These are phyloP conservation scores for Smittium culicis DNA, from an alignment of 371 early-diverging fungal genomes.

Conservation along the genomic window DNA sequence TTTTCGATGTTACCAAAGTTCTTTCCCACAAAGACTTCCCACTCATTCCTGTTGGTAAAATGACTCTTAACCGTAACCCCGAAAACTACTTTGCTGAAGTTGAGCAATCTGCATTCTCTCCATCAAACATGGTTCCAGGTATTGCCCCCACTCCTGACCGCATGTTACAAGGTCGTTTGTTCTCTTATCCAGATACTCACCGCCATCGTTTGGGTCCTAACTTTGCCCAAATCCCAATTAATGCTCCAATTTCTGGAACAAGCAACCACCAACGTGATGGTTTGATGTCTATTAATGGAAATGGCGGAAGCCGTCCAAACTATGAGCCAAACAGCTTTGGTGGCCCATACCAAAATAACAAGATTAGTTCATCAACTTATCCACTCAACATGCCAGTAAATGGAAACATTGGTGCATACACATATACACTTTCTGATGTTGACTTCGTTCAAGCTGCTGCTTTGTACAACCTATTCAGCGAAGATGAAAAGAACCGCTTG, in stretches of 20 bases:
- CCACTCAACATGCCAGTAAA: constrained; percentile 22
- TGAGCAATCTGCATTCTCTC: constrained; percentile 65
- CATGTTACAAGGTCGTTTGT: constrained; percentile 63
- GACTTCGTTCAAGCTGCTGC: constrained; percentile 62
- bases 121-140: constrained; percentile 58
- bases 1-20: constrained; percentile 76
- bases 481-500: constrained; percentile 49
- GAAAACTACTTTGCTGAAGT: constrained; percentile 68
- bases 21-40: constrained; percentile 62
- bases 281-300: constrained; percentile 44
- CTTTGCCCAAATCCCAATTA: constrained; percentile 62
- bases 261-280: constrained; percentile 61
- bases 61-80: constrained; percentile 61
- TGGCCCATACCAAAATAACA: constrained; percentile 41
- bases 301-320: constrained; percentile 53
- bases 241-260: constrained; percentile 42
- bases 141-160: constrained; percentile 52
- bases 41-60: constrained; percentile 50
- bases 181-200: constrained; percentile 65
- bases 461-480: constrained; percentile 48
- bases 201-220: constrained; percentile 61
- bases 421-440: constrained; percentile 41
- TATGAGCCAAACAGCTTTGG: constrained; percentile 61
- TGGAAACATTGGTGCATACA: constrained; percentile 46
- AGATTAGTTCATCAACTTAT: constrained; percentile 27